phyloP scores from a whole-genome alignment of 345 rosid species.

The Combretum micranthum region DNA sequence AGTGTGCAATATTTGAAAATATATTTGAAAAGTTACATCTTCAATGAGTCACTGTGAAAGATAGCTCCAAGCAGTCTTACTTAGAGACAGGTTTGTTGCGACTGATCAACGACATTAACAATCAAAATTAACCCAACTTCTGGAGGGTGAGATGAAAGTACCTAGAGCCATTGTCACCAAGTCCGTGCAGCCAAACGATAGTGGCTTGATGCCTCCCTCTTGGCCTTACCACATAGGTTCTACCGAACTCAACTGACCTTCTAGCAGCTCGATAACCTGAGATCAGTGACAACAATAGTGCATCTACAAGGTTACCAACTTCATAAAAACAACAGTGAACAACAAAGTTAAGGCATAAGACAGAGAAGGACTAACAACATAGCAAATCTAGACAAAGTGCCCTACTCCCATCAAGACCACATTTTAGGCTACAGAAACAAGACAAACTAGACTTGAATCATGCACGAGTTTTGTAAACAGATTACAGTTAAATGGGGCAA shows the following conservation, averaged over 20 bases:
- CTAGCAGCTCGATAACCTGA: constrained; percentile 33
- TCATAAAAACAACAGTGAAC: constrained; percentile 4
- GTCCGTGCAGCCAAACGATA: constrained; percentile 45
- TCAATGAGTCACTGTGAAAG: no score
- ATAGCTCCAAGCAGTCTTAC: no score
- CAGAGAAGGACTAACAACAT: not conserved
- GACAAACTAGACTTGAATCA: not conserved
- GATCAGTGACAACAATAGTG: not conserved
- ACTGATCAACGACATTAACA: not conserved
- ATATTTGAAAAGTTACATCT: no score
- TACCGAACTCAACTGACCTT: constrained; percentile 36
- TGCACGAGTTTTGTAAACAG: not conserved
- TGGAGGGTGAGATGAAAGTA: constrained; percentile 1
- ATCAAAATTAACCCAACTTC: not conserved
- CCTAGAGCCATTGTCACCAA: constrained; percentile 50
- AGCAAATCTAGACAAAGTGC: not conserved
- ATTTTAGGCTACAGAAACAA: not conserved
- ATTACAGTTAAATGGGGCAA: no score
- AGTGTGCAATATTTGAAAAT: no score
- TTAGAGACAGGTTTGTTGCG: no score
- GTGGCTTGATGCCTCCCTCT: constrained; percentile 43
- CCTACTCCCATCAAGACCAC: not conserved
- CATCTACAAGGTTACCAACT: constrained; percentile 7
- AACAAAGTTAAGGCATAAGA: not conserved
- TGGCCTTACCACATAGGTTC: constrained; percentile 50